These are phyloP conservation scores for Sporothrix brunneoviolacea DNA, from an alignment of 2,329 filamentous ascomycete genomes.

Conservation along the genomic window DNA sequence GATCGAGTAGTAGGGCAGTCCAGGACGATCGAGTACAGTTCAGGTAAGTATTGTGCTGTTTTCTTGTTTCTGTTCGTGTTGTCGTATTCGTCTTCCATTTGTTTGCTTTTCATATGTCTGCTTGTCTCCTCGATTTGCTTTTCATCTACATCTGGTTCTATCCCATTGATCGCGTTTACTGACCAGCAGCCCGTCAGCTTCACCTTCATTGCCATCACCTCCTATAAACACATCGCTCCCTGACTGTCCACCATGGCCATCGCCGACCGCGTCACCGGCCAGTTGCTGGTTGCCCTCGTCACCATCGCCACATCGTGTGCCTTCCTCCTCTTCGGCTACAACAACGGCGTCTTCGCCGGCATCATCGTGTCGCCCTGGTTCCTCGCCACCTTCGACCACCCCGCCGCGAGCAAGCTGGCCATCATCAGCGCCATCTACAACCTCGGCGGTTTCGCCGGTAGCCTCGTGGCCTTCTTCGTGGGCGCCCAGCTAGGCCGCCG, in stretches of 20 bases:
- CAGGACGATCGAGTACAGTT: too few species aligned
- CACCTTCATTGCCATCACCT: too few species aligned
- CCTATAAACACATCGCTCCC: too few species aligned
- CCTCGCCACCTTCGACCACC: neutral
- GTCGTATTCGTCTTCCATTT: too few species aligned
- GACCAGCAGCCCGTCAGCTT: too few species aligned
- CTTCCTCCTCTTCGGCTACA: slow-evolving; percentile 6
- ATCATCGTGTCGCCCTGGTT: slow-evolving; percentile 3
- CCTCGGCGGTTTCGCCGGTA: neutral
- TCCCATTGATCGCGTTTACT: too few species aligned
- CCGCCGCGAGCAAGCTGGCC: neutral
- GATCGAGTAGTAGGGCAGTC: too few species aligned
- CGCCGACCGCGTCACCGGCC: neutral
- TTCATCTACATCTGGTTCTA: too few species aligned
- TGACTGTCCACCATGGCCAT: neutral
- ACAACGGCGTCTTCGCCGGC: slow-evolving; percentile 7
- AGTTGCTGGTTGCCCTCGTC: slow-evolving; percentile 5
- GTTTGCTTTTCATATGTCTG: too few species aligned
- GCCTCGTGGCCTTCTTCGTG: neutral
- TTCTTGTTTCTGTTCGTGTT: too few species aligned
- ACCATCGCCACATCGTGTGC: slow-evolving; percentile 8
- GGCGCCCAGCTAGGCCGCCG: slow-evolving; percentile 3
- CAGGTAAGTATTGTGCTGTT: too few species aligned
- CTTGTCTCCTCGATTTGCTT: too few species aligned
- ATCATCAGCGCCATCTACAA: slow-evolving; percentile 8